A percentile compares a stretch with the other conserved stretches of the same genome.
phyloP scores from a whole-genome alignment of 345 rosid species.

The Lumnitzera racemosa region DNA sequence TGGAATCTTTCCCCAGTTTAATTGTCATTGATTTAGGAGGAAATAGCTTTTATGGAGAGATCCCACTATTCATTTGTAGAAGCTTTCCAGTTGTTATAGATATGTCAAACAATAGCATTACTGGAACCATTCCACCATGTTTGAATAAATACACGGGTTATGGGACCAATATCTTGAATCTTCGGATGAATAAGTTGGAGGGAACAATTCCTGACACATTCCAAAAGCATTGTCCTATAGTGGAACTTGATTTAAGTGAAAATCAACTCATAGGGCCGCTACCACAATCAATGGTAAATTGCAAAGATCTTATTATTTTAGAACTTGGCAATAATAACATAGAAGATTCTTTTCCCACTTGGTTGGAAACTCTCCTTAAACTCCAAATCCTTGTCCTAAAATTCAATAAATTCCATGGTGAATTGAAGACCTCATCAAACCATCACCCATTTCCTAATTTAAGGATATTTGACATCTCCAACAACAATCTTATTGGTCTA shows the following conservation, averaged over 20 bases:
- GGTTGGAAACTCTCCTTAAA: slow-evolving; percentile 16
- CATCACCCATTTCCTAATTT: slow-evolving; percentile 6
- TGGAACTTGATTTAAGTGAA: slow-evolving; percentile 6
- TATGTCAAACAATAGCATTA: slow-evolving; percentile 13
- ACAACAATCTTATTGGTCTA: no score
- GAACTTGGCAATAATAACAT: slow-evolving; percentile 22
- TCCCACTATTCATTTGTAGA: slow-evolving; percentile 18
- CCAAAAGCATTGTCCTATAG: not conserved
- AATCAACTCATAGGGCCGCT: slow-evolving; percentile 17
- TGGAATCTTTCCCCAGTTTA: not conserved
- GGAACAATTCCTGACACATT: slow-evolving; percentile 13
- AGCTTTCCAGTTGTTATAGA: not conserved
- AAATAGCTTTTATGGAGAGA: slow-evolving; percentile 13
- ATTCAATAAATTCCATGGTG: slow-evolving; percentile 20
- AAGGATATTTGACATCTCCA: slow-evolving; percentile 19
- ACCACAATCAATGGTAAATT: slow-evolving; percentile 11
- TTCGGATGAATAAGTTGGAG: slow-evolving; percentile 9
- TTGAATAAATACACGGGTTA: slow-evolving; percentile 3
- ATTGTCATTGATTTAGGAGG: not conserved
- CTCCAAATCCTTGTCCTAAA: slow-evolving; percentile 21
- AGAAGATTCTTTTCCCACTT: slow-evolving; percentile 16
- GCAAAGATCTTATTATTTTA: slow-evolving; percentile 11
- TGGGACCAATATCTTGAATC: not conserved
- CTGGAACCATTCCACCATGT: slow-evolving; percentile 21
- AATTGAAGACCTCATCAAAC: not conserved